phyloP scores from a whole-genome alignment of 768 basidiomycete genomes.

The Tricholoma bakamatsutake region DNA sequence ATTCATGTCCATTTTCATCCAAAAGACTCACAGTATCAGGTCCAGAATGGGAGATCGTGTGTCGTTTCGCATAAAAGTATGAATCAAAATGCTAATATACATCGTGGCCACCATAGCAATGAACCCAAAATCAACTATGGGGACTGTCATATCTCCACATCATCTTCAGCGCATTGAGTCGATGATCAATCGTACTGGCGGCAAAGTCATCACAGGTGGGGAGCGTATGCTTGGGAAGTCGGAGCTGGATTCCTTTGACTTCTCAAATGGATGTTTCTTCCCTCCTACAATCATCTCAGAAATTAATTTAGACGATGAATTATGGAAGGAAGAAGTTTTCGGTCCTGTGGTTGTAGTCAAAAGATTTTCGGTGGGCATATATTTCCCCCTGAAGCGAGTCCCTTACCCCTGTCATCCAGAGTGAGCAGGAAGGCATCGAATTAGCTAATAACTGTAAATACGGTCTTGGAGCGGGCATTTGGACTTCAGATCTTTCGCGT shows the following conservation, averaged over 20 bases:
- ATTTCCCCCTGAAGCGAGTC: no score
- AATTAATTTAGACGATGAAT: conserved; percentile 47
- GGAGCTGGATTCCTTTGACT: conserved; percentile 63
- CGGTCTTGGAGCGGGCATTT: conserved; percentile 76
- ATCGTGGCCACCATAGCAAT: conserved; percentile 43
- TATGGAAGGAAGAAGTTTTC: conserved; percentile 84
- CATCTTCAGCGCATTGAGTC: conserved; percentile 62
- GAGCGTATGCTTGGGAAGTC: conserved; percentile 57
- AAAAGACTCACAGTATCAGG: conserved; percentile 58
- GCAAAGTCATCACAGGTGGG: conserved; percentile 59
- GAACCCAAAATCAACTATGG: conserved; percentile 71
- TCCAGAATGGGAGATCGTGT: conserved; percentile 74
- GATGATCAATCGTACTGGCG: conserved; percentile 42
- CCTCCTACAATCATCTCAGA: conserved; percentile 71
- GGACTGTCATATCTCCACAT: conserved; percentile 63
- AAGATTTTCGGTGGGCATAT: conserved; percentile 27
- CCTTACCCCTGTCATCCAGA: conserved; percentile 27
- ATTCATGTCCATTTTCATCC: conserved; percentile 57
- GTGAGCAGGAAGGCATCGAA: conserved; percentile 56
- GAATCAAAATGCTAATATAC: background rate
- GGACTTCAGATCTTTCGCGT: conserved; percentile 69
- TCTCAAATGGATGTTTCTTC: conserved; percentile 69
- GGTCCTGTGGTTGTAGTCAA: conserved; percentile 78
- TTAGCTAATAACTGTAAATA: conserved; percentile 77
- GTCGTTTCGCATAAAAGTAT: conserved; percentile 18